A percentile compares a stretch with the other conserved stretches of the same genome.
These are phyloP conservation scores for Lipomyces chichibuensis DNA, from an alignment of 805 yeast species.

Conservation along the genomic window DNA sequence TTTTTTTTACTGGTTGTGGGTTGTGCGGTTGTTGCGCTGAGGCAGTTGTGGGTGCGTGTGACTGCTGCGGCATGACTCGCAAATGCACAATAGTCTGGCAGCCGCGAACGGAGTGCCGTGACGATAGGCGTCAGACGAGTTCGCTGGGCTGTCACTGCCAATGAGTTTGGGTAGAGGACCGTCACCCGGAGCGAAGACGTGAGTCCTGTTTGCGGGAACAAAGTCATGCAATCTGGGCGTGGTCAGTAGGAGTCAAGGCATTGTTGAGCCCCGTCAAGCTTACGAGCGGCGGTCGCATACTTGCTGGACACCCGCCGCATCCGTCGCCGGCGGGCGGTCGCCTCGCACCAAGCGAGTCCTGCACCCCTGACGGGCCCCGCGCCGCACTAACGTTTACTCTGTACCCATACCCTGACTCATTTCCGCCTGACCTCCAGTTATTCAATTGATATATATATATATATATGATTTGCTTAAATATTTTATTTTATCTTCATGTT, in stretches of 20 bases:
- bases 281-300: neutral
- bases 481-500: neutral
- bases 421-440: neutral
- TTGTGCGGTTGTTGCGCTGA: too few species aligned
- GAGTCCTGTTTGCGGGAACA: too few species aligned
- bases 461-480: neutral
- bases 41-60: too few species aligned
- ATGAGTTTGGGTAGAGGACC: too few species aligned
- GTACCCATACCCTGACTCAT: neutral
- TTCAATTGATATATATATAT: neutral
- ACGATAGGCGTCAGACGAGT: too few species aligned
- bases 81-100: too few species aligned
- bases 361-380: constrained; percentile 16
- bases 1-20: neutral
- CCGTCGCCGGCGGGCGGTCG: constrained; percentile 14
- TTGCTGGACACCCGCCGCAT: constrained; percentile 19
- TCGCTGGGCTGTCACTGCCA: too few species aligned
- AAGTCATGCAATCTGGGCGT: neutral
- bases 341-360: constrained; percentile 12
- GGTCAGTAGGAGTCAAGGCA: neutral
- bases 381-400: constrained; percentile 9
- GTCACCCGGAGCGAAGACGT: too few species aligned
- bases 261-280: too few species aligned
- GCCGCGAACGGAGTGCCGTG: too few species aligned
- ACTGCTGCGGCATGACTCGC: too few species aligned